A percentile compares a stretch with the other conserved stretches of the same genome.
phyloP scores from a whole-genome alignment of 2,329 filamentous ascomycete genomes.

The Cercospora sp. region DNA sequence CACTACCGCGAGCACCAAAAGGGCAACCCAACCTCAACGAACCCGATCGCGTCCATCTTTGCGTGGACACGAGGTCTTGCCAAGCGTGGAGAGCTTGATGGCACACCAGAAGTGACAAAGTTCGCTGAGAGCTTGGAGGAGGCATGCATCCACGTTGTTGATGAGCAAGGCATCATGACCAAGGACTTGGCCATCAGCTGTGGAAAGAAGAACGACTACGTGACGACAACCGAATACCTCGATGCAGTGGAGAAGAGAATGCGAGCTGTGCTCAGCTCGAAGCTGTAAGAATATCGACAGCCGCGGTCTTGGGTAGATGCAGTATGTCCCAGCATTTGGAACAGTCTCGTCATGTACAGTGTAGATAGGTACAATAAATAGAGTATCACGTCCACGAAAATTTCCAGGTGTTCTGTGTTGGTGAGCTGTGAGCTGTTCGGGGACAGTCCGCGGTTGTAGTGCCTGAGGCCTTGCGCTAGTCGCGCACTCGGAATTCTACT shows the following conservation, averaged over 20 bases:
- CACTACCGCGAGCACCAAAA: conserved; percentile 99
- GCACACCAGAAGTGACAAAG: conserved; percentile 84
- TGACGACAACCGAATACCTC: conserved; percentile 89
- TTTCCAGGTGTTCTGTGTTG: not conserved
- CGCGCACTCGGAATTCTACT: conserved; percentile 11
- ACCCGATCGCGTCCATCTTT: conserved; percentile 98
- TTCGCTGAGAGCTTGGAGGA: conserved; percentile 91
- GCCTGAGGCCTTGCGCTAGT: conserved; percentile 1
- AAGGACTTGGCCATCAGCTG: conserved; percentile 97
- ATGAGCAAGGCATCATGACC: conserved; percentile 95
- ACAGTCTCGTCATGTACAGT: conserved; percentile 7
- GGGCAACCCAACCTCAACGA: conserved; percentile 93
- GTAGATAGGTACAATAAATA: conserved; percentile 1
- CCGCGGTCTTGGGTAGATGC: not conserved
- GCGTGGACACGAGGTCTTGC: conserved; percentile 95
- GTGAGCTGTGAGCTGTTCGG: not conserved
- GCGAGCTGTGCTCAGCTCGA: conserved; percentile 75
- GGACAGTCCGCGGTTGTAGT: not conserved
- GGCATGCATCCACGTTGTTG: conserved; percentile 91
- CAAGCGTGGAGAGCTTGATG: conserved; percentile 90
- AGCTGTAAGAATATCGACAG: conserved; percentile 54
- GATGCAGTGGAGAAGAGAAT: conserved; percentile 88
- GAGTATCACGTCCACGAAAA: not conserved
- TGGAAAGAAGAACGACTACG: conserved; percentile 85
- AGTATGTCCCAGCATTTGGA: not conserved